Evolutionary conservation across 371 early-diverging fungal species (phyloP), one percentile per base, ranked within the genome.

Genomic region (Gilbertella persicaria): DNA sequence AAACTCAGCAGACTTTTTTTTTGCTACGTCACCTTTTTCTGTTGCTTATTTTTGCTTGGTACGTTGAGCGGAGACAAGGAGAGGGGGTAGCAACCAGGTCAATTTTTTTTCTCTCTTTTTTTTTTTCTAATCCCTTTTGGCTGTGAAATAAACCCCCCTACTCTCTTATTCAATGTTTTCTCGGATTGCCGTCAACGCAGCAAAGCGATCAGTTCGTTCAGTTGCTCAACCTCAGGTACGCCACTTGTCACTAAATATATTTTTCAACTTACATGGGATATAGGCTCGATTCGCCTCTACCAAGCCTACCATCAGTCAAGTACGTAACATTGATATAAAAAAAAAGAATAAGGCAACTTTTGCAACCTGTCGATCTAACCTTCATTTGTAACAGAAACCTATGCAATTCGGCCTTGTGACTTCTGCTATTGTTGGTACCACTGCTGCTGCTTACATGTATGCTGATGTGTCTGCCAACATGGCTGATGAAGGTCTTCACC

Each of bases 401-500:
- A 64, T 66, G 57, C 66, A 71, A 66, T 59, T 83, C 38, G 63
- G 73, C 46, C 66, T 75, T 51, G 67, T 83, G 60, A 76, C 84
- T 23, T 80, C 76, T 47, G 79, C 78, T 56, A 81, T 79, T 49
- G 82, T 78, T 49, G 82, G 79, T 57, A 73, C 76, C 23, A 69
- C 78, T 37, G 82, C 68, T 68, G 65, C 80, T 62, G 78, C 78
- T 41, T 86, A 75, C 59, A 67, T 79, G 68, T 68, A 69, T 44
- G 69, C 68, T 35, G 71, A 71, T 49, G 82, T 82, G 25, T 78
- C 82, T 64, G 86, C 88, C 67, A 80, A 83, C 62, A 77, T 87
- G 85, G 87, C 89, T 58, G 96, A 91, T 56, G 92, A 95, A 57
- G 97, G 97, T 55, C 85, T 96, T 62, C 97, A 98, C 71, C 71